A percentile compares a stretch with the other conserved stretches of the same genome.
Conservation (phyloP, 768 basidiomycete genomes). For the Podaxis mareebaensis region DNA sequence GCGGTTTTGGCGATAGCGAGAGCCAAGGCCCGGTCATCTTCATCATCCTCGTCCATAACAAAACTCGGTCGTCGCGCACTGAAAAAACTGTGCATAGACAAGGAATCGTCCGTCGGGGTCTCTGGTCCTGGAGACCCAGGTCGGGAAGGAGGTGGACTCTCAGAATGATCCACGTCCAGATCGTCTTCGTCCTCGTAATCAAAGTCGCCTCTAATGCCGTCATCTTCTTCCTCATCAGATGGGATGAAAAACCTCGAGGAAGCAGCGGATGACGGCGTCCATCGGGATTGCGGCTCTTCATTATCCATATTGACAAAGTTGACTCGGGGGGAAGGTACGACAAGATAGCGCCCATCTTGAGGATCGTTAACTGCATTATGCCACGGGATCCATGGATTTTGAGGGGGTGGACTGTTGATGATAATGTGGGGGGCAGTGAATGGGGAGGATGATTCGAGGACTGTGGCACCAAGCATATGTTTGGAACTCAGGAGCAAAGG, state of each 20-base stretch:
- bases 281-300: neutral
- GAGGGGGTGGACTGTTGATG: slow-evolving; percentile 38
- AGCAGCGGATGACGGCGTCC: slow-evolving; percentile 6
- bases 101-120: slow-evolving; percentile 23
- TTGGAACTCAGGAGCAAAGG: slow-evolving; percentile 31
- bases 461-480: slow-evolving; percentile 30
- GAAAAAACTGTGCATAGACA: slow-evolving; percentile 5
- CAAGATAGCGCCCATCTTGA: slow-evolving; percentile 38
- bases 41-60: slow-evolving; percentile 21
- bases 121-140: slow-evolving; percentile 21
- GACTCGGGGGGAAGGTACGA: slow-evolving; percentile 28
- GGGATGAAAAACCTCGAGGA: slow-evolving; percentile 9
- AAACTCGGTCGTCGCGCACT: slow-evolving; percentile 8
- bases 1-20: slow-evolving; percentile 15
- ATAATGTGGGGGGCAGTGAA: slow-evolving; percentile 47
- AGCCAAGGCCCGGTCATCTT: slow-evolving; percentile 19
- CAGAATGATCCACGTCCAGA: slow-evolving; percentile 8
- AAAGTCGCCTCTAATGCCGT: slow-evolving; percentile 14
- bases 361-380: slow-evolving; percentile 34
- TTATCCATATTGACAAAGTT: slow-evolving; percentile 26
- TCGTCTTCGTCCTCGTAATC: slow-evolving; percentile 21
- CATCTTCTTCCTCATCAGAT: slow-evolving; percentile 19
- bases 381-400: slow-evolving; percentile 39
- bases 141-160: slow-evolving; percentile 18
- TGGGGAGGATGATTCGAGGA: slow-evolving; percentile 46